Conservation (phyloP, 1,284 basidiomycete genomes). For the Naganishia sp. region DNA sequence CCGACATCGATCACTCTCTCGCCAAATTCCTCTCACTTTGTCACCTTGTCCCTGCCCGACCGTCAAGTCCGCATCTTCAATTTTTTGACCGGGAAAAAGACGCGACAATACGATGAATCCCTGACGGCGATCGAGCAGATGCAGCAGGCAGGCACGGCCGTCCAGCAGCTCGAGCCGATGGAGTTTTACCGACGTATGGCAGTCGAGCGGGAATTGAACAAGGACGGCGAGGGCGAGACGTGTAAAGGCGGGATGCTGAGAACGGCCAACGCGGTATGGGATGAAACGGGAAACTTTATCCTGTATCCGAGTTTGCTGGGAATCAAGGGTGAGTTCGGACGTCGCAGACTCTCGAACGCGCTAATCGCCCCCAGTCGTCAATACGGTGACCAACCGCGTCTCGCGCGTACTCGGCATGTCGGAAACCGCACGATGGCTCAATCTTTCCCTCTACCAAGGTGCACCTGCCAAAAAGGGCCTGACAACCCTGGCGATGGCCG, state of each 20-base stretch:
- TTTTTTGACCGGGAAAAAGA: constrained; percentile 85
- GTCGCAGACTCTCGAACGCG: background rate
- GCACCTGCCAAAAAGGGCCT: constrained; percentile 82
- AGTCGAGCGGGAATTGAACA: constrained; percentile 77
- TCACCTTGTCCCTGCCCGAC: constrained; percentile 87
- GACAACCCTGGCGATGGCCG: constrained; percentile 88
- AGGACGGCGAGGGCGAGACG: constrained; percentile 57
- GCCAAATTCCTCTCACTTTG: constrained; percentile 82
- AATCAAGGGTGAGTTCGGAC: constrained; percentile 73
- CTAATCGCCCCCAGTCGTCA: constrained; percentile 68
- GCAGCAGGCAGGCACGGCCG: constrained; percentile 89
- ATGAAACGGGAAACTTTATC: constrained; percentile 92
- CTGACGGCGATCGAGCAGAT: constrained; percentile 90
- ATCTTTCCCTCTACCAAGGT: constrained; percentile 88
- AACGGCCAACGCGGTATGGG: constrained; percentile 89
- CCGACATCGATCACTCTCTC: constrained; percentile 90
- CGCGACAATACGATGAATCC: constrained; percentile 92
- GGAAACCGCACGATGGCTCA: constrained; percentile 86
- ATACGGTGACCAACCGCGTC: constrained; percentile 92
- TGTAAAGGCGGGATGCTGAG: constrained; percentile 50
- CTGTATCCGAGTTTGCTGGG: constrained; percentile 91
- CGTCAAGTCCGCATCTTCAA: constrained; percentile 92
- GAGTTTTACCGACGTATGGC: constrained; percentile 97
- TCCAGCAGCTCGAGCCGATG: constrained; percentile 96
- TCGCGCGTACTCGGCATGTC: constrained; percentile 88